These are phyloP conservation scores for Fusarium sp. DNA, from an alignment of 2,329 filamentous ascomycete genomes.

Conservation along the genomic window DNA sequence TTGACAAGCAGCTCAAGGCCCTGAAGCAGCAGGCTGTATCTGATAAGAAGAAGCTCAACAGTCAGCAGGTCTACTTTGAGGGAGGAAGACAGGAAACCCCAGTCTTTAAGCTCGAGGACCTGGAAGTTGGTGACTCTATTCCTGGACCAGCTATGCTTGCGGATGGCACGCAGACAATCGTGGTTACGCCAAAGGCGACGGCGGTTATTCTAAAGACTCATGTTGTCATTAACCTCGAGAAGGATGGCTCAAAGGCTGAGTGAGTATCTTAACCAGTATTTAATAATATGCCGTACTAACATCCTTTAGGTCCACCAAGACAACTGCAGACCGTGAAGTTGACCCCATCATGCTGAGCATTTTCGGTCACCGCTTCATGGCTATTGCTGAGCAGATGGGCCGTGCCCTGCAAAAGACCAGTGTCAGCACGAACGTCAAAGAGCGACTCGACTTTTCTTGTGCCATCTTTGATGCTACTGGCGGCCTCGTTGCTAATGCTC, in stretches of 20 bases:
- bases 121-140: constrained; percentile 78
- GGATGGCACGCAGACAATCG: constrained; percentile 91
- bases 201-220: constrained; percentile 87
- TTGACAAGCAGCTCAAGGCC: constrained; percentile 83
- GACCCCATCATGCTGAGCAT: constrained; percentile 85
- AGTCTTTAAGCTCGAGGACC: constrained; percentile 83
- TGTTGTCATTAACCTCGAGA: constrained; percentile 86
- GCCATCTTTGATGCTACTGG: constrained; percentile 82
- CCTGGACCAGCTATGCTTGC: constrained; percentile 87
- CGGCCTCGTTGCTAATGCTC: constrained; percentile 82
- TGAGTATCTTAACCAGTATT: constrained; percentile 33
- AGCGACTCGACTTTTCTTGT: constrained; percentile 85
- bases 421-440: constrained; percentile 85
- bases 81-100: constrained; percentile 82
- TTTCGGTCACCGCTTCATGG: constrained; percentile 87
- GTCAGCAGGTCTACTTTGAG: constrained; percentile 83
- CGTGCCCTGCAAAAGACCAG: constrained; percentile 83
- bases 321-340: constrained; percentile 59
- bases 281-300: not conserved
- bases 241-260: constrained; percentile 57
- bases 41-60: constrained; percentile 72
- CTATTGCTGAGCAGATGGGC: constrained; percentile 88
- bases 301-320: constrained; percentile 34
- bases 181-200: constrained; percentile 82
- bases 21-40: constrained; percentile 71